Base-by-base conservation (phyloP, 202 grass and related monocot species). In the Digitaria exilis region DNA sequence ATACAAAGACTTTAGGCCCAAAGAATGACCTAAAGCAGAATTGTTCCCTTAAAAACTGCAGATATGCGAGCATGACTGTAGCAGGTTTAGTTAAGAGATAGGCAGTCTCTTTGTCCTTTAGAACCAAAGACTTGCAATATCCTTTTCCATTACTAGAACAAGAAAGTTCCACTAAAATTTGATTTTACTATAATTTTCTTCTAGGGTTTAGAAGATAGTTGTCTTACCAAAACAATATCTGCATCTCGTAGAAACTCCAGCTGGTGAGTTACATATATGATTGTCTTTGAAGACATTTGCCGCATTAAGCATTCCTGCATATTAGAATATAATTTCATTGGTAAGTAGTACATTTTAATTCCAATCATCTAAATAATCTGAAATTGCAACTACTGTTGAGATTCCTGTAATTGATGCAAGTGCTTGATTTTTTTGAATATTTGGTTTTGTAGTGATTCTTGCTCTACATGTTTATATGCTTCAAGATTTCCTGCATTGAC, bases 191-290 rank as follows among this genome's bases (percentile, higher is more conserved):
- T 77, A 45, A 30, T 34, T 50, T 77, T 48, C 24, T 12, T 79
- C 44, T n/a, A 65, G 12, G 19, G 1, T 14, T 24, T 51, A 79
- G 34, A n/a, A 57, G 29, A 65, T 37, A 65, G 42, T 2, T 64
- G 1, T 59, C 76, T 88, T 95, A 98, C 95, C 90, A 95, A 73
- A 82, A 98, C 91, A 84, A 91, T 82, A 65, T 98, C 92, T 7
- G 95, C 91, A 77, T 90, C 86, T 62, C 39, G 76, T 69, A 95
- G 88, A 64, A 98, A 98, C 76, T 98, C 92, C 21, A 98, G 82
- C 83, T 98, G 95, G 90, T 95, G 95, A 17, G 95, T 98, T 21
- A 90, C 95, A 87, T 93, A 95, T 37, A 98, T 84, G 59, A 98
- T 85, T 65, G 92, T 98, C 88, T 95, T 98, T 13, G 71, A 65